Evolutionary conservation across 495 filamentous ascomycete species (phyloP).

Genomic region (Aspergillus ostianus): DNA sequence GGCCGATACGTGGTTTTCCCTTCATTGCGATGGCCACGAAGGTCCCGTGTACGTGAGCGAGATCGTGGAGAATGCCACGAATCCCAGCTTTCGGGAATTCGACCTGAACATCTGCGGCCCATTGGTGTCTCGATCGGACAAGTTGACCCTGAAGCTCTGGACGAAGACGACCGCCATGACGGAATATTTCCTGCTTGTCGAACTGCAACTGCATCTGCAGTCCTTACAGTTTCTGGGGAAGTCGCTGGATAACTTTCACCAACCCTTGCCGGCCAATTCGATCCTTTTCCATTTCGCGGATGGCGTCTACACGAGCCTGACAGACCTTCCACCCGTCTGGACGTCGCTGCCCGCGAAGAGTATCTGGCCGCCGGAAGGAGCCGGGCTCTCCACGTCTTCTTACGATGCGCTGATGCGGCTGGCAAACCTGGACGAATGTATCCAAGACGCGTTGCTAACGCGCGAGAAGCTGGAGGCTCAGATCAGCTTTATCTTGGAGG

Average conservation of each 20-base stretch:
- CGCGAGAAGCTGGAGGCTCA: conserved; percentile 71
- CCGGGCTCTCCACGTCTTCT: conserved; percentile 63
- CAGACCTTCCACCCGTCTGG: conserved; percentile 52
- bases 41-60: conserved; percentile 92
- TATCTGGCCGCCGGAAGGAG: conserved; percentile 29
- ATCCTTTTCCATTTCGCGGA: conserved; percentile 85
- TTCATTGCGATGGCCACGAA: conserved; percentile 64
- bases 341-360: conserved; percentile 21
- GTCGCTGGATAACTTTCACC: conserved; percentile 66
- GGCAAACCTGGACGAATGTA: conserved; percentile 84
- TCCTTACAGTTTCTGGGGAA: conserved; percentile 79
- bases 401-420: conserved; percentile 91
- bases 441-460: conserved; percentile 84
- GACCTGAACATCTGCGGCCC: conserved; percentile 71
- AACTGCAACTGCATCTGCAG: conserved; percentile 66
- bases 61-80: conserved; percentile 73
- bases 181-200: conserved; percentile 66
- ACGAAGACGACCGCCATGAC: conserved; percentile 56
- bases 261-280: conserved; percentile 80
- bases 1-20: conserved; percentile 85
- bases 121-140: conserved; percentile 59
- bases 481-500: conserved; percentile 69
- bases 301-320: conserved; percentile 79
- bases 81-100: conserved; percentile 86
- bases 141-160: conserved; percentile 74